Conservation (phyloP, 2,329 filamentous ascomycete species). For the Byssoonygena ceratinophila region DNA sequence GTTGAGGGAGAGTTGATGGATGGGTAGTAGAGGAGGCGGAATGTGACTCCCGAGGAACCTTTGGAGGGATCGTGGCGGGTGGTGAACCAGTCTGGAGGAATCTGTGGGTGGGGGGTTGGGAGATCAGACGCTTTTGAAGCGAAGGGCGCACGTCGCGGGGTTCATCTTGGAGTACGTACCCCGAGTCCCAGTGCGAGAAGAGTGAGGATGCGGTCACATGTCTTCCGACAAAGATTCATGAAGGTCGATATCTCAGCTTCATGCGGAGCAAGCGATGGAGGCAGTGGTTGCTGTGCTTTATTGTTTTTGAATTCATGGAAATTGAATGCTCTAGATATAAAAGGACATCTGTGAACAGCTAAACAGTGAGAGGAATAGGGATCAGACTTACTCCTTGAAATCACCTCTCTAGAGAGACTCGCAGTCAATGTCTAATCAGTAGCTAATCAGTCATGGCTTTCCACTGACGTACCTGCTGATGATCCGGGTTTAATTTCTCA, state of each 20-base stretch:
- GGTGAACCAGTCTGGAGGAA: slow-evolving; percentile 48
- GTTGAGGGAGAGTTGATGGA: slow-evolving; percentile 39
- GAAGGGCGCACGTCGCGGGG: not conserved
- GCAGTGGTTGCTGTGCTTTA: slow-evolving; percentile 67
- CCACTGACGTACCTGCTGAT: slow-evolving; percentile 53
- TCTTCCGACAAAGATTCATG: slow-evolving; percentile 55
- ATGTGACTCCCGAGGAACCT: slow-evolving; percentile 47
- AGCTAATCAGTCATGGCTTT: slow-evolving; percentile 5
- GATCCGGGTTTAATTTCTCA: slow-evolving; percentile 75
- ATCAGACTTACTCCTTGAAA: slow-evolving; percentile 63
- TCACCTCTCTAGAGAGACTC: slow-evolving; percentile 53
- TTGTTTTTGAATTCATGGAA: slow-evolving; percentile 64
- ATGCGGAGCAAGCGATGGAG: slow-evolving; percentile 50
- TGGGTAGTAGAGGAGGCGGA: slow-evolving; percentile 66
- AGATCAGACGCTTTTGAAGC: not conserved
- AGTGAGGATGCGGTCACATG: slow-evolving; percentile 62
- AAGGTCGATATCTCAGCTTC: slow-evolving; percentile 57
- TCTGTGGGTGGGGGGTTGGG: slow-evolving; percentile 20
- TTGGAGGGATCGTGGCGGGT: slow-evolving; percentile 45
- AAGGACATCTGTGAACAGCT: not conserved
- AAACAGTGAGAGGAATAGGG: slow-evolving; percentile 1
- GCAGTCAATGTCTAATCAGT: not conserved
- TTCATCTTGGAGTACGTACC: slow-evolving; percentile 31
- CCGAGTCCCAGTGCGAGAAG: slow-evolving; percentile 69
- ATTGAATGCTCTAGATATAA: slow-evolving; percentile 72